Evolutionary conservation across 495 filamentous ascomycete species (phyloP).

Genomic region (Jackrogersella multiformis): DNA sequence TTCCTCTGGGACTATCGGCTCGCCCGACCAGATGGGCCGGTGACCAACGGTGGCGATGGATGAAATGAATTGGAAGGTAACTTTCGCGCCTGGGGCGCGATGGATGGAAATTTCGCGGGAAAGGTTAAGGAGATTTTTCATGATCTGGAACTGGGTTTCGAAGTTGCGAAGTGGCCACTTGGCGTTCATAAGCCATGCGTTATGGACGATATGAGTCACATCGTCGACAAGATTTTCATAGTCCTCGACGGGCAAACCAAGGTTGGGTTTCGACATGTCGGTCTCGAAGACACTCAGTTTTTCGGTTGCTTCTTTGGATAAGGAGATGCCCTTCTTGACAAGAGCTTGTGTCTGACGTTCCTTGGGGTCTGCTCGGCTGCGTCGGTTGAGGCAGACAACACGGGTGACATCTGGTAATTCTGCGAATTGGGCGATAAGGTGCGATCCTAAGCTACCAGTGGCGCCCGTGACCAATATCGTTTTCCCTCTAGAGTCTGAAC

Average conservation of each 20-base stretch:
- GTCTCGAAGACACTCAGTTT: conserved; percentile 53
- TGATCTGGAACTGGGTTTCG: conserved; percentile 58
- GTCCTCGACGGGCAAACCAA: conserved; percentile 55
- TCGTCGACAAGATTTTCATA: conserved; percentile 51
- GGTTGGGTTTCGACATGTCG: conserved; percentile 55
- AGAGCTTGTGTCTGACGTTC: conserved; percentile 55
- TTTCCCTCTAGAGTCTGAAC: conserved; percentile 44
- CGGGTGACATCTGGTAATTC: conserved; percentile 46
- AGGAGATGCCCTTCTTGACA: conserved; percentile 45
- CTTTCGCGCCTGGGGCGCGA: conserved; percentile 42
- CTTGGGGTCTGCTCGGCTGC: conserved; percentile 31
- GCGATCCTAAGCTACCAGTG: conserved; percentile 60
- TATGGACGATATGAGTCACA: conserved; percentile 67
- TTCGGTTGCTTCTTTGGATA: conserved; percentile 35
- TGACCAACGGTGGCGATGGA: conserved; percentile 61
- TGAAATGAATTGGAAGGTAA: conserved; percentile 62
- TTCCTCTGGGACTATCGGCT: conserved; percentile 54
- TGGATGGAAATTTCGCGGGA: conserved; percentile 45
- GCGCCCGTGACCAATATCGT: conserved; percentile 63
- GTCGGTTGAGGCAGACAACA: conserved; percentile 62
- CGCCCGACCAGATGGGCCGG: conserved; percentile 52
- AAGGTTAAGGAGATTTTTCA: conserved; percentile 58
- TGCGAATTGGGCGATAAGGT: conserved; percentile 54
- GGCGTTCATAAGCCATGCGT: conserved; percentile 65
- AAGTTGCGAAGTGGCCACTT: conserved; percentile 54